Evolutionary conservation across 768 basidiomycete species (phyloP), one percentile per base, ranked within the genome.

Genomic region (Sistotremastrum niveocremeum): DNA sequence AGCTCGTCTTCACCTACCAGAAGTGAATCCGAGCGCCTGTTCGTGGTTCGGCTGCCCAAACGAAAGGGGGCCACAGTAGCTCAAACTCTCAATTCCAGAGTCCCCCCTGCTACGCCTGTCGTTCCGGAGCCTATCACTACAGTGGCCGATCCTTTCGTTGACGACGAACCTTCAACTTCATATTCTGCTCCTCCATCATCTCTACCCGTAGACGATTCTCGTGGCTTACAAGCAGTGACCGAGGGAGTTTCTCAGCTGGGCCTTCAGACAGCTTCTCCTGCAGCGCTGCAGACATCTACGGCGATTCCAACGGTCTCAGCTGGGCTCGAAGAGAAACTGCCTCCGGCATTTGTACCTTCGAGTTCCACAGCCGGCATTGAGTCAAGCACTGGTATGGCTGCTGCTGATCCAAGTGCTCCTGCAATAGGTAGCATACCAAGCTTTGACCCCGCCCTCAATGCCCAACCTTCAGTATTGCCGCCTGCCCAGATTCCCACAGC

Each of bases 41-140:
- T 75, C 49, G 63, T 72, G 12, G 77, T 84, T 35, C 73, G 74
- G 39, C 59, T 83, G 41, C 81, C 80, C 5, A 66, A 62, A 48
- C 56, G 56, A 38, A 69, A 67, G 54, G 68, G 64, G 52, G 65
- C 66, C 45, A 59, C 47, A 3, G 45, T 29, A 59, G 32, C 51
- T 47, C 4, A 37, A 48, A 35, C 12, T 20, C 43, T 37, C 29
- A 20, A 38, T 45, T 28, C 41, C 30, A 28, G 38, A 47, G 9
- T 49, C 38, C 32, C 29, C 8, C 42, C 46, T 9, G 32, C 45
- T 36, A 45, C 48, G n/a, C 42, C 46, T 40, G 35, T 48, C 9
- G 39, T 57, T 29, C 52, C 56, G 37, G 54, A 55, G 32, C 38
- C 56, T 3, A 50, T 57, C 7, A 53, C 60, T 3, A 56, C 62